A percentile compares a stretch with the other conserved stretches of the same genome.
Conservation (phyloP, 768 basidiomycete species). For the Boletus pseudopeckii region DNA sequence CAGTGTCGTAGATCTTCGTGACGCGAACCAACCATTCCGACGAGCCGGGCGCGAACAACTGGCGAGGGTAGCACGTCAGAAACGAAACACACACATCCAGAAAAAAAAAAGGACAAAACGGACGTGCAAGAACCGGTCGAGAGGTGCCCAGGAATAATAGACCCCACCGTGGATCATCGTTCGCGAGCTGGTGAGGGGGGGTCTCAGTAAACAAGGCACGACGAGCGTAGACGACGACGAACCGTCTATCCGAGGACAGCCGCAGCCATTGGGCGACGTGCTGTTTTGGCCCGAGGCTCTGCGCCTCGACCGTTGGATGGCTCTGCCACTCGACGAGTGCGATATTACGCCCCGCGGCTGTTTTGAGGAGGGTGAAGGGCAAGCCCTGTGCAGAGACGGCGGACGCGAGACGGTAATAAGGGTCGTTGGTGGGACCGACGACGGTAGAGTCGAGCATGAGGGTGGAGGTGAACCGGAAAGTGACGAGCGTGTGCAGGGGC, state of each 20-base stretch:
- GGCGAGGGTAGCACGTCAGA: not conserved
- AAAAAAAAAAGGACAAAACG: not conserved
- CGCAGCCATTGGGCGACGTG: constrained; percentile 51
- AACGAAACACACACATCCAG: not conserved
- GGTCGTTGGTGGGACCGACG: constrained; percentile 47
- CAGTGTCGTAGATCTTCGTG: constrained; percentile 40
- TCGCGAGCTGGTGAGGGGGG: constrained; percentile 33
- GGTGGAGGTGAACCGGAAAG: constrained; percentile 49
- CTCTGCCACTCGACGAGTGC: constrained; percentile 57
- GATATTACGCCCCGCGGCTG: constrained; percentile 42
- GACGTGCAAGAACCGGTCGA: constrained; percentile 46
- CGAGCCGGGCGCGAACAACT: constrained; percentile 48
- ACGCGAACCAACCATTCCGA: constrained; percentile 47
- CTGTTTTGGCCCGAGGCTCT: constrained; percentile 48
- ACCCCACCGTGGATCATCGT: constrained; percentile 50
- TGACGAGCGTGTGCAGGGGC: constrained; percentile 34
- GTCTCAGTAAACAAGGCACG: not conserved
- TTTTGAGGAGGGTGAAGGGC: constrained; percentile 53
- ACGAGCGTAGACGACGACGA: constrained; percentile 7
- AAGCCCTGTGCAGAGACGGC: constrained; percentile 45
- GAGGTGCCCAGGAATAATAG: constrained; percentile 55
- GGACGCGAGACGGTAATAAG: constrained; percentile 49
- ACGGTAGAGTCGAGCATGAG: constrained; percentile 54
- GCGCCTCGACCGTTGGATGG: constrained; percentile 51
- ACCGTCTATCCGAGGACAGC: constrained; percentile 47